phyloP scores from a whole-genome alignment of 139 green algal genomes.

The Coccomyxa sp. region DNA sequence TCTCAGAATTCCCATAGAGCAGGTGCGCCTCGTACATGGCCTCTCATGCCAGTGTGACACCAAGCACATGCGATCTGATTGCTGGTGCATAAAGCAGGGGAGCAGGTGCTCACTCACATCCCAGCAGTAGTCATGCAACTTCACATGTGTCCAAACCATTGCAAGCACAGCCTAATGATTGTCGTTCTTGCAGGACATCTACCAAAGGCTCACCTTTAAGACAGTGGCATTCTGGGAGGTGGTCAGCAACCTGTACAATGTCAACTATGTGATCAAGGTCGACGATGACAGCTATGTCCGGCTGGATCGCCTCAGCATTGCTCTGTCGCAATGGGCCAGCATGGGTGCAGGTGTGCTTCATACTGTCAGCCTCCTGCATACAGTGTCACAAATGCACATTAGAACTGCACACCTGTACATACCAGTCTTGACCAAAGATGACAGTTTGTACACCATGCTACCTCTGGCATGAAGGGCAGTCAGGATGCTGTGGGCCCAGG shows the following conservation, averaged over 20 bases:
- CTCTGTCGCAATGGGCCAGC: background rate
- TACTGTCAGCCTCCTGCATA: background rate
- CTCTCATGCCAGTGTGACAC: no score
- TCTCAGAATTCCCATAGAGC: background rate
- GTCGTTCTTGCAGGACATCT: background rate
- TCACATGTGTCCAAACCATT: no score
- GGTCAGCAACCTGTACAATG: background rate
- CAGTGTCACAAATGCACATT: no score
- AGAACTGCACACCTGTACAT: no score
- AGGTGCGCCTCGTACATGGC: background rate
- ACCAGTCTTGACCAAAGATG: no score
- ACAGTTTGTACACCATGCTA: no score
- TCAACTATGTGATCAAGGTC: conserved; percentile 3
- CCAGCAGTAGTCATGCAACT: no score
- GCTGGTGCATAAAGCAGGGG: no score
- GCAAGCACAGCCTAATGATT: no score
- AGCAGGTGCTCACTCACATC: no score
- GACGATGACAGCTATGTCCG: conserved; percentile 6
- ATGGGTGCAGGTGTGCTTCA: background rate
- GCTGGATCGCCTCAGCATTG: conserved; percentile 3
- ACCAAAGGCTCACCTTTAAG: conserved; percentile 2
- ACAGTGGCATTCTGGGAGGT: conserved; percentile 6
- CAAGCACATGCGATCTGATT: no score
- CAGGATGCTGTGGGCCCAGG: background rate
- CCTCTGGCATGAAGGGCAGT: no score